Base-by-base conservation (phyloP, 2,329 filamentous ascomycete species). In the Fusarium gaditjirri region DNA sequence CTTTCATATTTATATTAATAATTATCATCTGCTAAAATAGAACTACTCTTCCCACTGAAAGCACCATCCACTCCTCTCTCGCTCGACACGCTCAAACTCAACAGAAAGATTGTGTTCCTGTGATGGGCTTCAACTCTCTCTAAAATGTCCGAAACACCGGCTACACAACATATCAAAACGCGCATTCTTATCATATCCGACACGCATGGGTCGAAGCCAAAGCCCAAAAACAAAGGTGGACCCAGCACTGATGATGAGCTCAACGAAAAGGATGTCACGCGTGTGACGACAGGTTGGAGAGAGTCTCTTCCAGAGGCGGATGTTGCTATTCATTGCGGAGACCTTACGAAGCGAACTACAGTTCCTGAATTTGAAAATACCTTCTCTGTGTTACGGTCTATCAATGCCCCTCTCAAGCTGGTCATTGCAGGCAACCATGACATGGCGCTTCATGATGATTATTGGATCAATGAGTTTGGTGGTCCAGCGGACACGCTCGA, bases 401-500 rank as follows among this genome's bases (percentile, higher is more conserved):
- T 87, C n/a, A 70, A 81, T 10, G 85, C 87, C 3, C 84, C 85
- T 0, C 78, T 89, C 11, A 89, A 88, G 69, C 80, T 89, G 7
- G 82, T 85, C 46, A 88, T 90, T 65, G 82, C 87, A 4, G 87
- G 88, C 4, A 89, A 89, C 65, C 87, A 89, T 71, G 87, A 90
- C 71, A 81, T 83, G 50, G 84, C 79, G 0, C 78, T 86, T 43
- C 83, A 87, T 33, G 53, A 66, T 19, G 31, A 46, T 11, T 76
- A 63, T 56, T 78, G 66, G 54, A 31, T 55, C 11, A 16, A 71
- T 21, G 31, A 69, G 29, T 53, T 25, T 8, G 62, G 57, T 6
- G 65, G 65, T 7, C 21, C 61, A 12, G 55, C 39, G 19, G 56
- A 66, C 14, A 76, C 78, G 7, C 83, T 81, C 0, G 79, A 85